These are phyloP conservation scores for Sporothrix variecibatus DNA, from an alignment of 2,329 filamentous ascomycete species.

Conservation along the genomic window DNA sequence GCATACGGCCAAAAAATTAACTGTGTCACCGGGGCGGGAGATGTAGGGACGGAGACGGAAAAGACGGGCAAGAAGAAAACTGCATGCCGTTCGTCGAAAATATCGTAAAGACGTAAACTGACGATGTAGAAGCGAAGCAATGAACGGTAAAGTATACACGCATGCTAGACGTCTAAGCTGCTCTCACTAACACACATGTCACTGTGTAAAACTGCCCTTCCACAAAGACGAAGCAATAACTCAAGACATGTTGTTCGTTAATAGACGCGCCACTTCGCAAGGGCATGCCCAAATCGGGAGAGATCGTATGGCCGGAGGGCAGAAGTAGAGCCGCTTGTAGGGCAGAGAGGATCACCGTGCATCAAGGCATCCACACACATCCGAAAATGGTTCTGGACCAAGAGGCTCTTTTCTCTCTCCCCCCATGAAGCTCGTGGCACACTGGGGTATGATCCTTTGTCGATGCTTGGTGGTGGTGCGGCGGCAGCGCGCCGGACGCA, in stretches of 20 bases:
- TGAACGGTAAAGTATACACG: neutral
- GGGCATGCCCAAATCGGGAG: neutral
- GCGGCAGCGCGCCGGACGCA: neutral
- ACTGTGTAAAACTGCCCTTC: neutral
- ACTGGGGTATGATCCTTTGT: neutral
- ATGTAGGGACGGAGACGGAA: neutral
- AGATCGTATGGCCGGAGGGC: neutral
- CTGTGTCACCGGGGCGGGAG: neutral
- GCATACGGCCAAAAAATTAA: neutral
- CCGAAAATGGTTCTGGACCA: neutral
- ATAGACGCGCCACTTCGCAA: neutral
- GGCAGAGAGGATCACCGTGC: conserved; percentile 15
- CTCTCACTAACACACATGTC: neutral
- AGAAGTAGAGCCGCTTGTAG: neutral
- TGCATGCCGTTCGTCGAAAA: neutral
- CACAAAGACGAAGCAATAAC: neutral
- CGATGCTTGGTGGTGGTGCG: neutral
- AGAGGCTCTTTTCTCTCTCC: neutral
- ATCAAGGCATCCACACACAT: neutral
- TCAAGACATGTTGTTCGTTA: neutral
- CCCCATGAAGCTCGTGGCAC: neutral
- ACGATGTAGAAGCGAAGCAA: neutral
- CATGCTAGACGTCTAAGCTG: neutral
- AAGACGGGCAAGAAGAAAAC: neutral
- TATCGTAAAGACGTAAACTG: neutral